Percentiles rank a stretch among this genome's conserved stretches.
These are phyloP conservation scores for Camelina sativa DNA, from an alignment of 345 rosid species.

Conservation along the genomic window DNA sequence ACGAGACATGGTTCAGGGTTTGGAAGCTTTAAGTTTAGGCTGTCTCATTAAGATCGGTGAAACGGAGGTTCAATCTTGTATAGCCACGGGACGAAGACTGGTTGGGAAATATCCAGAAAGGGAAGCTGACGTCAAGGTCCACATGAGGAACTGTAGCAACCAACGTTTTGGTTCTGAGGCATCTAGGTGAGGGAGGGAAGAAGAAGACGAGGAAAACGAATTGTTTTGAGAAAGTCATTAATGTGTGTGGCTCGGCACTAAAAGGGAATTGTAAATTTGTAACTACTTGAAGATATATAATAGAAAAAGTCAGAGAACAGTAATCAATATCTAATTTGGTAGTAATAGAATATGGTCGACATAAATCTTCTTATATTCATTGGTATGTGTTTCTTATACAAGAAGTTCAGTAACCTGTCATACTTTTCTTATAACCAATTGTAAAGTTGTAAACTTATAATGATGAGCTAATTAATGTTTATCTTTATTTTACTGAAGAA, in stretches of 20 bases:
- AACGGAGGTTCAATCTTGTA: conserved; percentile 56
- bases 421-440: background rate
- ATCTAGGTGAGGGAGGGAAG: conserved; percentile 30
- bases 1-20: no score
- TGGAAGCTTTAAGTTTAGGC: no score
- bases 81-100: conserved; percentile 52
- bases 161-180: conserved; percentile 43
- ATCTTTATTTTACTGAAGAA: conserved; percentile 5
- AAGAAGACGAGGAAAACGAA: conserved; percentile 40
- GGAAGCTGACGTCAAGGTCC: conserved; percentile 52
- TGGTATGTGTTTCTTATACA: background rate
- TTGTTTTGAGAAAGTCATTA: conserved; percentile 34
- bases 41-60: conserved; percentile 30
- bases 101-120: conserved; percentile 49
- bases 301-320: conserved; percentile 7
- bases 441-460: conserved; percentile 24
- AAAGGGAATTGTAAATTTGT: conserved; percentile 12
- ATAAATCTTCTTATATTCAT: conserved; percentile 6
- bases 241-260: conserved; percentile 29
- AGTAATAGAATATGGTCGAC: background rate
- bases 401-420: conserved; percentile 8
- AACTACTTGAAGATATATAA: conserved; percentile 4
- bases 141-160: conserved; percentile 46
- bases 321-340: background rate
- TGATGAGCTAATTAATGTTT: background rate